These are phyloP conservation scores for Alternaria brassicae DNA, from an alignment of 2,329 filamentous ascomycete genomes.

Conservation along the genomic window DNA sequence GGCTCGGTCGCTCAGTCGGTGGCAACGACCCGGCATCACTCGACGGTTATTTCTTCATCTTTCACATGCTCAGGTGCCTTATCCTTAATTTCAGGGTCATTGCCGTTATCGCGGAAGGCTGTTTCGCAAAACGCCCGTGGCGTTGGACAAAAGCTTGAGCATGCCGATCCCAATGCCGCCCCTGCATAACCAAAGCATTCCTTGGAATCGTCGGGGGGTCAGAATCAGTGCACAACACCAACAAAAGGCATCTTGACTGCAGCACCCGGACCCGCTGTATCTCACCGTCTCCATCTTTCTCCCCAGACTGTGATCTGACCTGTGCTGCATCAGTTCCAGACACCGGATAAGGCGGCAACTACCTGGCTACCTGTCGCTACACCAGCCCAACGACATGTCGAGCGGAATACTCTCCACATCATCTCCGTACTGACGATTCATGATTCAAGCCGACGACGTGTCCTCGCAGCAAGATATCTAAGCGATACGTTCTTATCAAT, in stretches of 20 bases:
- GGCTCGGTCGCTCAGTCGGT: neutral
- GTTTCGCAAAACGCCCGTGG: slow-evolving; percentile 15
- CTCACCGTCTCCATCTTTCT: slow-evolving; percentile 18
- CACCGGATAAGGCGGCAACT: neutral
- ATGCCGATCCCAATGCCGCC: slow-evolving; percentile 23
- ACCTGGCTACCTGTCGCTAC: neutral
- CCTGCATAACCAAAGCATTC: slow-evolving; percentile 17
- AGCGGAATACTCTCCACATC: slow-evolving; percentile 6
- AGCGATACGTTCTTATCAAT: slow-evolving; percentile 10
- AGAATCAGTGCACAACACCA: slow-evolving; percentile 9
- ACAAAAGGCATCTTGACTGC: slow-evolving; percentile 6
- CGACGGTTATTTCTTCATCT: neutral
- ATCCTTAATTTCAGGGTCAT: slow-evolving; percentile 14
- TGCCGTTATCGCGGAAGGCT: slow-evolving; percentile 17
- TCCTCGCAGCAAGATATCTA: slow-evolving; percentile 10
- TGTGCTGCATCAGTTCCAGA: slow-evolving; percentile 5
- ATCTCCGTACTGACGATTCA: slow-evolving; percentile 7
- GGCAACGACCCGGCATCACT: neutral
- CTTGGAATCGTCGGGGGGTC: slow-evolving; percentile 19
- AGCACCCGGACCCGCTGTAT: slow-evolving; percentile 17
- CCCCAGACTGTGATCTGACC: slow-evolving; percentile 13
- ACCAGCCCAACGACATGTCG: neutral
- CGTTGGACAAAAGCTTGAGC: slow-evolving; percentile 15
- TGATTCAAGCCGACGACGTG: slow-evolving; percentile 12
- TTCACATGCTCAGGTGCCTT: slow-evolving; percentile 5